Percentiles rank a stretch among this genome's conserved stretches.
Evolutionary conservation across 2,329 filamentous ascomycete genomes (phyloP).

Genomic region (Arthrobotrys musiformis): DNA sequence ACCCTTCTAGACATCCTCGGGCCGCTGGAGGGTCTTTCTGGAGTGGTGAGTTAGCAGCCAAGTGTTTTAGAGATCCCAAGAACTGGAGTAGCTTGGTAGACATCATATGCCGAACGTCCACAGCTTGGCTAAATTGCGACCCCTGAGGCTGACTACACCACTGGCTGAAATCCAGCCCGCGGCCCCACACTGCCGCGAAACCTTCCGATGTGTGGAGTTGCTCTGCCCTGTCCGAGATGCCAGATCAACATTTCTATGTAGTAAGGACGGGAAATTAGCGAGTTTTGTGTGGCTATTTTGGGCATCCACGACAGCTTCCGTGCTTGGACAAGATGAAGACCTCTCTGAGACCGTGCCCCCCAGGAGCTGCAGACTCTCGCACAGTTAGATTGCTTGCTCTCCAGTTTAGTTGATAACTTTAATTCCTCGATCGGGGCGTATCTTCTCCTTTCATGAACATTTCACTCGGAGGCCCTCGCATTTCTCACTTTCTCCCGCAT

Average conservation of each 20-base stretch:
- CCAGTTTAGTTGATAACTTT: not conserved
- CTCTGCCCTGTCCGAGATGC: constrained; percentile 17
- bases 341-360: constrained; percentile 2
- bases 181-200: constrained; percentile 38
- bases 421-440: constrained; percentile 29
- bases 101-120: not conserved
- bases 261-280: constrained; percentile 19
- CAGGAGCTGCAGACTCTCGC: not conserved
- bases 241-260: constrained; percentile 22
- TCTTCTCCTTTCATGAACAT: constrained; percentile 3
- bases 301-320: constrained; percentile 13
- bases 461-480: not conserved
- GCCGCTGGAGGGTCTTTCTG: no score
- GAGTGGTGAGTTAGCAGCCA: no score
- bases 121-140: constrained; percentile 21
- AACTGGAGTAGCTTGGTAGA: no score
- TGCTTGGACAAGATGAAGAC: not conserved
- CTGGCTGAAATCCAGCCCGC: constrained; percentile 10
- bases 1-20: no score
- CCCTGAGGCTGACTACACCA: constrained; percentile 34
- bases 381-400: not conserved
- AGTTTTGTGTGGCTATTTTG: constrained; percentile 36
- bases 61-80: no score
- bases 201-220: constrained; percentile 6
- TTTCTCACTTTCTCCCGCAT: no score